These are phyloP conservation scores for Ceratocystis colombiana DNA, from an alignment of 2,329 filamentous ascomycete species.

Conservation along the genomic window DNA sequence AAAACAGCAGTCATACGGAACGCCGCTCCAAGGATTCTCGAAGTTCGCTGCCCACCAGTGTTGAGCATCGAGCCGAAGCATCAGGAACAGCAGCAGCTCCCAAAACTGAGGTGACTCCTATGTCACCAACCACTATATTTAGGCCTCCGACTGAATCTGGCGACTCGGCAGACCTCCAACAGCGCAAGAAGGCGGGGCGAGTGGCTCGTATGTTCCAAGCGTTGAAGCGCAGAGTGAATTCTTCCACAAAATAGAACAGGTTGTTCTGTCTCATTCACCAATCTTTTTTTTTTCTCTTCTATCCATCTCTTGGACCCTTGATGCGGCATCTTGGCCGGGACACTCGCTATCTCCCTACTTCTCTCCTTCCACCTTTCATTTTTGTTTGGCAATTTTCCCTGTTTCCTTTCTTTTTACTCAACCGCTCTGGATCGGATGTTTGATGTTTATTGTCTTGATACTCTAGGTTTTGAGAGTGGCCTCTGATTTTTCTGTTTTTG, in stretches of 20 bases:
- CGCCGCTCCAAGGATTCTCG: constrained; percentile 11
- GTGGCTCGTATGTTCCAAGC: constrained; percentile 16
- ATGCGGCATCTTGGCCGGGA: neutral
- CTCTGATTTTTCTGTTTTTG: constrained; percentile 9
- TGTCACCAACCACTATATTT: constrained; percentile 3
- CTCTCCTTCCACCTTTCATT: neutral
- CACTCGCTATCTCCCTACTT: neutral
- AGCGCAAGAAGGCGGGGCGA: constrained; percentile 2
- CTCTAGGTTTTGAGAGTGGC: neutral
- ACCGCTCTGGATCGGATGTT: neutral
- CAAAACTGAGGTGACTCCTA: neutral
- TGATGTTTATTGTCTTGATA: constrained; percentile 8
- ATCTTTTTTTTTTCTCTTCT: neutral
- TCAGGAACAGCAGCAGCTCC: neutral
- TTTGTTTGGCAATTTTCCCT: neutral
- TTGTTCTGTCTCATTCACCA: neutral
- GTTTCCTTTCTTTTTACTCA: constrained; percentile 4
- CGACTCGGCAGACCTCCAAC: neutral
- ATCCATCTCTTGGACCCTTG: neutral
- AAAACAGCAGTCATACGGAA: constrained; percentile 9
- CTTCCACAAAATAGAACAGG: neutral
- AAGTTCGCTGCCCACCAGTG: constrained; percentile 8
- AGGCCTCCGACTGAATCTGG: neutral
- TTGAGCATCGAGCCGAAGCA: constrained; percentile 5
- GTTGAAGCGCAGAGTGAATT: constrained; percentile 19